Evolutionary conservation across 108 stramenopile species (phyloP), one percentile per base, ranked within the genome.

Genomic region (Asterionellopsis glacialis): DNA sequence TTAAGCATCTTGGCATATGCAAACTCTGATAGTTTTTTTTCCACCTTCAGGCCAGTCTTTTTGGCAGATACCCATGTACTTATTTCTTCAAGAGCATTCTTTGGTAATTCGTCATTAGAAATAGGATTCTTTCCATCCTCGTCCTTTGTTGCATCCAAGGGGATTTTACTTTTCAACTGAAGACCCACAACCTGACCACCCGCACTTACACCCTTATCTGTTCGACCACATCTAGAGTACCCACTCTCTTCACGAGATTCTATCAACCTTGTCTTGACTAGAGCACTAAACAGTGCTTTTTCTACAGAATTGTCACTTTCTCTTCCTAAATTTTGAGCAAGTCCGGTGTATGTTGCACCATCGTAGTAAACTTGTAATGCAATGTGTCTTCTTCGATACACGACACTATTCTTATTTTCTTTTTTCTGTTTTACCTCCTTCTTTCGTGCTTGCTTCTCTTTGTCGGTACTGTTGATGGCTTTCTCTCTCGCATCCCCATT

Each of bases 181-280:
- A 98, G 57, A 7, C 91, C 85, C 9, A 98, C 77, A 5, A 98
- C 94, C 78, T 99, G 97, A 25, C 97, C 94, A n/a, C 87, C 74
- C 7, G 98, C 89, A 69, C 80, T 83, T 0, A 99, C 97, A 11
- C 98, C 98, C 52, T 65, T 64, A 73, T 99, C 98, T 16, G 98
- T 99, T 18, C 99, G 74, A 23, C 99, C 99, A 64, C 96, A 98
- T 19, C 99, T 74, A 0, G 92, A 93, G 72, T 97, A 98, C 21
- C 69, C 58, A 48, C 80, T 78, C 12, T 73, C 51, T 11, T 74
- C 67, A 18, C 84, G 70, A 54, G 69, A 55, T 33, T 75, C 57
- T 9, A 97, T 71, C 14, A 98, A 70, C 12, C 78, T 60, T 28
- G 91, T 74, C 55, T 78, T 82, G 38, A 73, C 59, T 13, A 97